Evolutionary conservation across 2,329 filamentous ascomycete species (phyloP).

Genomic region (Fusarium virguliforme): DNA sequence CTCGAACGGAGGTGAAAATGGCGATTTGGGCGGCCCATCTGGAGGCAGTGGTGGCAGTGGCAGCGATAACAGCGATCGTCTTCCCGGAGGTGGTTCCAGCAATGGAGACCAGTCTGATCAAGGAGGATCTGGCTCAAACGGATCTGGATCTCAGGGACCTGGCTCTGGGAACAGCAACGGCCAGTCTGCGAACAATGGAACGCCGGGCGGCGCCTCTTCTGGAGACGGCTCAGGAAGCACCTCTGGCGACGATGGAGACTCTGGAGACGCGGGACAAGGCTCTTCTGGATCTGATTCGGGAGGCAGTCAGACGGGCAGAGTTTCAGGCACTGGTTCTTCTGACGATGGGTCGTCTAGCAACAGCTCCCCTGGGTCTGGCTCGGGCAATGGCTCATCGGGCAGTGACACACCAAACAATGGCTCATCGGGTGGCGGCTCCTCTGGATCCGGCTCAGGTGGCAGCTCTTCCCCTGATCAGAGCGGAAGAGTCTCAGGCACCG

Average conservation of each 20-base stretch:
- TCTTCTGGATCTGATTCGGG: slow-evolving; percentile 7
- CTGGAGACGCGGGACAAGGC: not conserved
- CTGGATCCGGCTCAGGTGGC: no score
- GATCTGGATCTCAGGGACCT: slow-evolving; percentile 21
- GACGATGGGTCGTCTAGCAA: not conserved
- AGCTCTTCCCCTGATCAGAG: no score
- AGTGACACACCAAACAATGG: no score
- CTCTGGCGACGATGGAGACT: not conserved
- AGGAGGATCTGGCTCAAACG: slow-evolving; percentile 11
- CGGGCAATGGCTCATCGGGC: not conserved
- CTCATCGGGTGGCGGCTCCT: no score
- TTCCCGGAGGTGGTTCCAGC: not conserved
- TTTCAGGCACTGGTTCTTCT: not conserved
- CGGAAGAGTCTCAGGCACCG: no score
- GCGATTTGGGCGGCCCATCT: not conserved
- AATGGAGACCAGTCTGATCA: not conserved
- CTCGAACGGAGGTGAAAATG: not conserved
- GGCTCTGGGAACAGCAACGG: slow-evolving; percentile 4
- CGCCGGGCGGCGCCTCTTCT: not conserved
- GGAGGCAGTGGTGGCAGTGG: not conserved
- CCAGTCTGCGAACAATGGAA: not conserved
- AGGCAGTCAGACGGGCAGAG: not conserved
- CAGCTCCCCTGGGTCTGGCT: not conserved
- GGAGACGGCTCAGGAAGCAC: not conserved
- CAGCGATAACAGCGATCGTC: not conserved